Conservation (phyloP, 169 alveolate species). For the Eimeria falciformis region DNA sequence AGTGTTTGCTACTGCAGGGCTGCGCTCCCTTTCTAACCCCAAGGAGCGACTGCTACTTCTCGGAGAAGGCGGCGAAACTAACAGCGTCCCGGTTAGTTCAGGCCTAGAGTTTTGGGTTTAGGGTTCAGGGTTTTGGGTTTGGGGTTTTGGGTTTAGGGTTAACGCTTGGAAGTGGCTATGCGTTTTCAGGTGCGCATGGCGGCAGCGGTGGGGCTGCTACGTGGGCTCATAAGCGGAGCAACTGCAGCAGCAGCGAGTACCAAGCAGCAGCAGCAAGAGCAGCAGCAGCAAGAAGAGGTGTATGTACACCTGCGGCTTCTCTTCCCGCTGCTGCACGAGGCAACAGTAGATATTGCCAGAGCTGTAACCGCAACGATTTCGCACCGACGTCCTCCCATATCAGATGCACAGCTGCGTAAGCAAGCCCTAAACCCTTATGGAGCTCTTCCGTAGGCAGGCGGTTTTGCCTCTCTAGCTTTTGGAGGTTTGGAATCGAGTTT, state of each 20-base stretch:
- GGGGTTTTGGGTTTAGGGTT: neutral
- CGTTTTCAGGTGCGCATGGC: conserved; percentile 49
- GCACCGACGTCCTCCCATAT: conserved; percentile 1
- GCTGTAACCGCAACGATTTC: conserved; percentile 32
- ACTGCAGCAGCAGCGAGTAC: conserved; percentile 39
- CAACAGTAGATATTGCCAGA: conserved; percentile 17
- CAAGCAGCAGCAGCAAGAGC: neutral
- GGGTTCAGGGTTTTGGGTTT: conserved; percentile 21
- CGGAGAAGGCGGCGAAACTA: conserved; percentile 29
- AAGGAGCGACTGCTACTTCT: conserved; percentile 43
- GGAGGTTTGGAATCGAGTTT: too few relatives aligned
- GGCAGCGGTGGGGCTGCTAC: conserved; percentile 52
- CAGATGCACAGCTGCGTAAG: conserved; percentile 29
- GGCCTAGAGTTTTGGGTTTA: too few relatives aligned
- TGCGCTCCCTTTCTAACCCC: conserved; percentile 22
- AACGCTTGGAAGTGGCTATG: neutral
- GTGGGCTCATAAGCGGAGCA: conserved; percentile 44
- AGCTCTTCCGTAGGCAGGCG: too few relatives aligned
- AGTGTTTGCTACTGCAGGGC: neutral
- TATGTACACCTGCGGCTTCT: conserved; percentile 45
- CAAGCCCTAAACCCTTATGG: neutral
- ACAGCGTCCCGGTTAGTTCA: conserved; percentile 33
- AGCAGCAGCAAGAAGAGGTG: conserved; percentile 52
- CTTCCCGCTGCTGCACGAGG: conserved; percentile 51
- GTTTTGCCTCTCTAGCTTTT: too few relatives aligned